Evolutionary conservation across 352 stramenopile genomes (phyloP), one percentile per base, ranked within the genome.

Genomic region (Hyaloperonospora brassicae): DNA sequence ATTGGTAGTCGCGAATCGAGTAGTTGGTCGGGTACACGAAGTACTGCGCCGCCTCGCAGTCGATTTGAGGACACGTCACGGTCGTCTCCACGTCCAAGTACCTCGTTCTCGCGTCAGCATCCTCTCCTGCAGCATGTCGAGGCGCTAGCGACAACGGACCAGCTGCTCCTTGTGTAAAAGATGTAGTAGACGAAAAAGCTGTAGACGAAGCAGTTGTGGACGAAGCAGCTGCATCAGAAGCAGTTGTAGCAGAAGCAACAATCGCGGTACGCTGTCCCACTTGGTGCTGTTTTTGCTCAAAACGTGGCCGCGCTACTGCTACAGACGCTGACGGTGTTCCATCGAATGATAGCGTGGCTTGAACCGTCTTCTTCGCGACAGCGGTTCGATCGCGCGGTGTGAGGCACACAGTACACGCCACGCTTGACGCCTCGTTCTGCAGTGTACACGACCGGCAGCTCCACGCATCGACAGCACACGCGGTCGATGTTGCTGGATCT

Each of bases 1-100:
- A 61, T 70, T 99, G 97, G 67, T 99, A 99, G 25, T 96, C 75
- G 55, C 89, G 88, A 21, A 96, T 66, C 13, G 84, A 72, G 68
- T 97, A 96, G 53, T 96, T 96, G 17, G 73, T 95, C 44, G 86
- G 88, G 58, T 95, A 97, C 34, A 93, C 71, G 41, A 92, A 95
- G 39, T 76, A 58, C 40, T 82, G 65, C n/a, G 69, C 72, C 2
- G 77, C 68, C 22, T 84, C 72, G 9, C 50, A 60, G 64, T 96
- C 79, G 35, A 92, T 81, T 36, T 63, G 55, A 2, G 79, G 76
- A 49, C 68, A 74, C 14, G 40, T 61, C 9, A 66, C 61, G 12
- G 62, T 53, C 31, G 66, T 49, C 31, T 68, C 58, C 13, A 81
- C 47, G 40, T 84, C 64, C 35, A 81, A 44, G 47, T 91, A 91